Conservation (phyloP, 352 stramenopile species). For the Phytopythium sindhum region DNA sequence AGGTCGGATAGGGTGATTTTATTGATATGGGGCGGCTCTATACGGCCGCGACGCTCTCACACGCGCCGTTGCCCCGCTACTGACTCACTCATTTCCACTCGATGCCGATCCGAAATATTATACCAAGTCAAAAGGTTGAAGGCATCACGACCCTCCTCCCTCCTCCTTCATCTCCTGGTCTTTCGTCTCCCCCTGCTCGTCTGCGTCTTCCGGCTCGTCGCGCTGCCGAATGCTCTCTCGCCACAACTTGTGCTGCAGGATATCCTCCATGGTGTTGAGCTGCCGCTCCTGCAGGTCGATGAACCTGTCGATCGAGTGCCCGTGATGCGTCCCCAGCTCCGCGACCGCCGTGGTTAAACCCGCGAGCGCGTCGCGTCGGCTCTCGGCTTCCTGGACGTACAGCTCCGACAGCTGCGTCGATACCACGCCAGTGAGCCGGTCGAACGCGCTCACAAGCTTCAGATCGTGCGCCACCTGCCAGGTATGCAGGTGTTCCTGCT, state of each 20-base stretch:
- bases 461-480: constrained; percentile 54
- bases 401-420: constrained; percentile 48
- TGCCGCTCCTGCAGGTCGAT: constrained; percentile 69
- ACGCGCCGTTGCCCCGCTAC: not conserved
- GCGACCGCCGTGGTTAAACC: constrained; percentile 47
- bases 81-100: not conserved
- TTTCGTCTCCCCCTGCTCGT: not conserved
- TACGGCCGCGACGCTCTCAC: not conserved
- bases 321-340: constrained; percentile 49
- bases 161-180: constrained; percentile 5
- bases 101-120: not conserved
- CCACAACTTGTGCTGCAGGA: constrained; percentile 49
- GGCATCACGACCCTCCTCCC: not conserved
- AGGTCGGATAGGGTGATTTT: not conserved
- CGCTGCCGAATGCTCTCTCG: constrained; percentile 17
- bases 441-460: constrained; percentile 51
- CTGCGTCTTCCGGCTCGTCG: not conserved
- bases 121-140: not conserved
- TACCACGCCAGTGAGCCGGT: constrained; percentile 57
- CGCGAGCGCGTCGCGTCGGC: constrained; percentile 23
- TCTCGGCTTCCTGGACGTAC: constrained; percentile 25
- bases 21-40: not conserved
- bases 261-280: constrained; percentile 58
- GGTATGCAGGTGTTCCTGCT: constrained; percentile 34
- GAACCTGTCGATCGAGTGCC: constrained; percentile 35